Base-by-base conservation (phyloP, 805 yeast genomes). In the Starmerella floris region DNA sequence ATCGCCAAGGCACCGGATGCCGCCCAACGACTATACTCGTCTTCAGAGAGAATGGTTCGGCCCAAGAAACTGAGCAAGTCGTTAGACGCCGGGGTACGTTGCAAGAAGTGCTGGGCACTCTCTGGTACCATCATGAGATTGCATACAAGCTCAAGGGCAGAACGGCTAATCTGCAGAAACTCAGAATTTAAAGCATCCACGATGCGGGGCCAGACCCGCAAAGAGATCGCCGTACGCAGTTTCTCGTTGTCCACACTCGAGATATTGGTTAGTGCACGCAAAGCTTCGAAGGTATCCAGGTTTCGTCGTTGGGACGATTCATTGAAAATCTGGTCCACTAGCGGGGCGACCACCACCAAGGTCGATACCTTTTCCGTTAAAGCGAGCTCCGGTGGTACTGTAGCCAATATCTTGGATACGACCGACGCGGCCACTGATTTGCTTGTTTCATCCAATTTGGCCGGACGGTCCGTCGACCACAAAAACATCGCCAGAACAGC, bases 201-300 rank as follows among this genome's bases (percentile, higher is more conserved):
- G 13, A 78, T 64, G 23, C 64, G 64, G 1, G 65, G 51, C 70
- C 77, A 74, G 38, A 66, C 62, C 5, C 62, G 56, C 3, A 63
- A 57, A 35, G 61, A 57, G 4, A 67, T 61, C 11, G 58, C 63
- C 23, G 68, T 60, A 9, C 68, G 66, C 28, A 66, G 58, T 13
- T 58, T 59, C 4, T 65, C 62, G 10, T 63, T 64, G 34, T 62
- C 64, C 2, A 66, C 45, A 0, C 83, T 67, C 0, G 83, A 72
- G 6, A 79, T 50, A 57, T 81, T 82, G 1, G 88, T 81, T 23
- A 81, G 64, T 0, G 87, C 83, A 20, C 77, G 55, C 31, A 82
- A 60, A 0, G 77, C 63, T 51, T 76, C 79, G 50, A 69, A 71
- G 19, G 69, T 66, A 39, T 65, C 69, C 23, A 65, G 56, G 37